Evolutionary conservation across 148 eudicot genomes (phyloP).

Genomic region (Rhododendron mucronatum): DNA sequence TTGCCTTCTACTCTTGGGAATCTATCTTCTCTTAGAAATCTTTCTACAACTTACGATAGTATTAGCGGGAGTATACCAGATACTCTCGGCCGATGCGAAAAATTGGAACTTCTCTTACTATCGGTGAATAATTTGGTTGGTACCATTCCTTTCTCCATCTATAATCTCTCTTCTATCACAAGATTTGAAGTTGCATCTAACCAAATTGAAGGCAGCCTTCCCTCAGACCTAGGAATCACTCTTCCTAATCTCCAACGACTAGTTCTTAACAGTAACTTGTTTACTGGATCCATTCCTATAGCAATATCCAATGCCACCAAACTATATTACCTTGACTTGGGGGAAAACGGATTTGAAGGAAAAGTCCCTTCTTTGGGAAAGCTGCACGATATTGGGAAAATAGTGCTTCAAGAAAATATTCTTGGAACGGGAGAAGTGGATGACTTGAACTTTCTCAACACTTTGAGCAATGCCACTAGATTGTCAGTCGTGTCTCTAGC

Average conservation of each 20-base stretch:
- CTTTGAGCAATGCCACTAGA: neutral
- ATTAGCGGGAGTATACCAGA: too few species aligned
- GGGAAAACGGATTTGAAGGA: neutral
- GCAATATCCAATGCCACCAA: neutral
- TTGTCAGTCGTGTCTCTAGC: neutral
- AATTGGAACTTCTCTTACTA: too few species aligned
- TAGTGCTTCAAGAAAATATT: fast-evolving
- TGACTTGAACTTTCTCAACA: neutral
- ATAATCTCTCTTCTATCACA: neutral
- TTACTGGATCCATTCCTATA: neutral
- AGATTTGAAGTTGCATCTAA: fast-evolving
- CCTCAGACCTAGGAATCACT: neutral
- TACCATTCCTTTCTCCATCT: neutral
- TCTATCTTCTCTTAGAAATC: too few species aligned
- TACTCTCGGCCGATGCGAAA: too few species aligned
- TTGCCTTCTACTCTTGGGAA: too few species aligned
- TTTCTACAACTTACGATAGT: too few species aligned
- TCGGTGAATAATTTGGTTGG: neutral
- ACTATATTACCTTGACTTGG: neutral
- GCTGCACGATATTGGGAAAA: fast-evolving
- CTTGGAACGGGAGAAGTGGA: neutral
- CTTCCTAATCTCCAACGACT: neutral
- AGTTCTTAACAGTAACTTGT: neutral
- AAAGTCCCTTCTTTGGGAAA: neutral
- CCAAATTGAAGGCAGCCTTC: neutral